A percentile compares a stretch with the other conserved stretches of the same genome.
phyloP scores from a whole-genome alignment of 179 eudicot species.

The Silene noctiflora region DNA sequence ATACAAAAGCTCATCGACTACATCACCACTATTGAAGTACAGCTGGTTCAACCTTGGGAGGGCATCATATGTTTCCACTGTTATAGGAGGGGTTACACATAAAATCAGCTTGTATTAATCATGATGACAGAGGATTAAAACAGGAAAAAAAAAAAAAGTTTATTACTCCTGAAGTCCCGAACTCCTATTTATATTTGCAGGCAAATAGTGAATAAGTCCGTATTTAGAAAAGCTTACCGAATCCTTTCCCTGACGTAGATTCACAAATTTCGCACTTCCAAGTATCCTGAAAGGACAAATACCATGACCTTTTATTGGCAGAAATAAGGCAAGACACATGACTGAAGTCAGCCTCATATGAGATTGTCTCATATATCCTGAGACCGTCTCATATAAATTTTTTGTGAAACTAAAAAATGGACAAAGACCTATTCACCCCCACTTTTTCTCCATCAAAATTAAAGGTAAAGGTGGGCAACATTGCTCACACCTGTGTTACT shows the following conservation, averaged over 20 bases:
- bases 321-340: neutral
- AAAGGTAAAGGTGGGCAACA: no score
- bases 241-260: conserved; percentile 43
- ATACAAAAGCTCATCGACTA: conserved; percentile 62
- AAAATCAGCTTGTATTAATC: conserved; percentile 3
- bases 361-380: neutral
- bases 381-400: no score
- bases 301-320: neutral
- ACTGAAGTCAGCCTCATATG: neutral
- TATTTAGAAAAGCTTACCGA: conserved; percentile 44
- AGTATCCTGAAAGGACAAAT: conserved; percentile 27
- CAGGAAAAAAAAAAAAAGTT: no score
- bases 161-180: neutral
- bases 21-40: conserved; percentile 58
- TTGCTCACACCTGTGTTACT: no score
- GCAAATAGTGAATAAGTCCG: neutral
- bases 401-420: no score
- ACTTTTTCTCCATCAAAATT: no score
- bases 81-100: conserved; percentile 9
- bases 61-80: conserved; percentile 77
- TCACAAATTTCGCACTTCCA: conserved; percentile 55
- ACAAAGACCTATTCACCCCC: no score
- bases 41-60: conserved; percentile 65
- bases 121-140: no score
- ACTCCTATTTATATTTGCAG: neutral